Base-by-base conservation (phyloP, 441 rosid species). In the Adansonia rubrostipa region DNA sequence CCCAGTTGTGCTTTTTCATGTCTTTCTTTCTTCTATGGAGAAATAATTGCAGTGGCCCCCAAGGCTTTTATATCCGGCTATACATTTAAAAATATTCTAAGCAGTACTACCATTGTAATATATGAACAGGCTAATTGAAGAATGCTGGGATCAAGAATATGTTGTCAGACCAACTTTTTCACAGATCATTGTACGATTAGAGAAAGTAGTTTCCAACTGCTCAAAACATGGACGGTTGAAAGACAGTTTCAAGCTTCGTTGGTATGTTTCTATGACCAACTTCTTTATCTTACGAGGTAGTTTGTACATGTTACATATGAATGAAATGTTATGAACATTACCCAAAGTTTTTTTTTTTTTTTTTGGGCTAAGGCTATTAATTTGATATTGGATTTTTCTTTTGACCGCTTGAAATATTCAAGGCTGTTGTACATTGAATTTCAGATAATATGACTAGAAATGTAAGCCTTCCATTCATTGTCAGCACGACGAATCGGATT, bases 171-270 rank as follows among this genome's bases (percentile, higher is more conserved):
- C 80, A 6, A 77, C 45, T 24, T 77, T 77, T 28, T 69, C 80
- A 1, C 75, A 77, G 66, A 69, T 77, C 61, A 69, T 77, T 24
- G 75, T 77, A 68, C 67, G 80, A 69, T 44, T 77, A 53, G 69
- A 77, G 17, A 77, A 47, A 69, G 47, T 77, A 69, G 33, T 69
- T 24, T 68, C 74, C 15, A 77, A 57, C 69, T 45, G 69, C 75
- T 57, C 80, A 47, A 77, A 77, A 69, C 75, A 77, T 1, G 75
- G 69, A 60, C 47, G 58, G 80, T 77, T 68, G 75, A 77, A 77
- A 58, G 80, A 77, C 58, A 53, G 73, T 56, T 77, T 77, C 68
- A 77, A 77, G 80, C 75, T 86, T 68, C 91, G 90, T 13, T 89
- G 94, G 94, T 91, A 85, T 62, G 82, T 64, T 71, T 60, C 42